Base-by-base conservation (phyloP, 1,284 basidiomycete genomes). In the Cutaneotrichosporon mucoides region DNA sequence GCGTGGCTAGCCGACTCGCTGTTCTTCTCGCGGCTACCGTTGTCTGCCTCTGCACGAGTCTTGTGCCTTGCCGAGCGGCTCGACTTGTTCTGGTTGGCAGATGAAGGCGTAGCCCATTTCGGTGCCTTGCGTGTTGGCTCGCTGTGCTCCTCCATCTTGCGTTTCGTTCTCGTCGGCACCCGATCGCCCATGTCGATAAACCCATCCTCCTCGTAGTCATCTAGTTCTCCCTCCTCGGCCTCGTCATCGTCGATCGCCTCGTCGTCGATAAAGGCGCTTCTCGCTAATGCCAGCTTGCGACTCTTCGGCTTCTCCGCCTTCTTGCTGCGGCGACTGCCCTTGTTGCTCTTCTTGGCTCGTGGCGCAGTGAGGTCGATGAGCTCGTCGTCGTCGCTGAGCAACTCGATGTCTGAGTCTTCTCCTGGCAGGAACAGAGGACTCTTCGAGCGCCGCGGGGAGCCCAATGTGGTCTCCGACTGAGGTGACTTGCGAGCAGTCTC, bases 291-390 rank as follows among this genome's bases (percentile, higher is more conserved):
- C 13, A 45, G 16, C 53, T 55, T 55, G 37, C 41, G 42, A 36
- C 1, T 24, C 16, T 24, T 24, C n/a, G 35, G 48, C 36, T 50
- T 50, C 10, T 36, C 11, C 37, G 13, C 33, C 51, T 5, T 44
- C 38, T 40, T 8, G 12, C 12, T 7, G n/a, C 16, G 24, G 12
- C 24, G 24, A 24, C 24, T 24, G 24, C 42, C 33, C 40, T 53
- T 53, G 13, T 43, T 53, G 24, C 16, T 34, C 2, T 34, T 41
- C 8, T 24, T 24, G 24, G 24, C 3, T 41, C 8, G 5, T 16
- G 35, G 24, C 44, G 1, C 24, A 24, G 57, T 59, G 11, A 57
- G 55, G 43, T 57, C 62, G 41, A 54, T 60, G 12, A 63, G 44
- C 45, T 63, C 62, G 24, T 51, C 49, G n/a, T 36, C 37, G 37